Percentiles rank a stretch among this genome's conserved stretches.
Evolutionary conservation across 768 basidiomycete species (phyloP).

Genomic region (Phallus indusiatus): DNA sequence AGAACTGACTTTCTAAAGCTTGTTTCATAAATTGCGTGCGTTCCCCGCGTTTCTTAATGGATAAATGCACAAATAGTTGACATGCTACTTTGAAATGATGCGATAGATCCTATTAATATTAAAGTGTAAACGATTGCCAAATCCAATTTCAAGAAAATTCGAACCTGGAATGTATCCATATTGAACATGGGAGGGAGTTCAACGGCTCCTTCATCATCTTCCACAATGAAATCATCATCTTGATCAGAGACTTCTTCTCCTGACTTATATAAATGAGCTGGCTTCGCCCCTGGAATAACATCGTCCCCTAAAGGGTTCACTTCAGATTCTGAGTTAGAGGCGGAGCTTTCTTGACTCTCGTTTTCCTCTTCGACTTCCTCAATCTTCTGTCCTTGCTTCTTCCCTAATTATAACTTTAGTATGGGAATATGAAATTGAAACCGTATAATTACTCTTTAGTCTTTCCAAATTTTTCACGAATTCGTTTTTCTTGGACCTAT

Average conservation of each 20-base stretch:
- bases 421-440: constrained; percentile 1
- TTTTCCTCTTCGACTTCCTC: constrained; percentile 9
- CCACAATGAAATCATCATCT: constrained; percentile 44
- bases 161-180: constrained; percentile 58
- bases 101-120: constrained; percentile 36
- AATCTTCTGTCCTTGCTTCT: constrained; percentile 30
- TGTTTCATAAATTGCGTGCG: constrained; percentile 47
- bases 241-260: constrained; percentile 21
- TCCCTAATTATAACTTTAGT: constrained; percentile 21
- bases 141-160: not conserved
- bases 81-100: constrained; percentile 84
- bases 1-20: constrained; percentile 38
- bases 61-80: constrained; percentile 79
- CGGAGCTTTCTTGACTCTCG: constrained; percentile 5
- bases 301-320: not conserved
- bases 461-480: constrained; percentile 60
- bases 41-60: constrained; percentile 44
- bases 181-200: constrained; percentile 71
- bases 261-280: constrained; percentile 31
- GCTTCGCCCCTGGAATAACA: constrained; percentile 41
- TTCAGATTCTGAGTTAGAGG: constrained; percentile 14
- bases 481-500: constrained; percentile 44
- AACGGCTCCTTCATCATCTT: constrained; percentile 43
- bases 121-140: not conserved
- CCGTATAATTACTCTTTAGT: constrained; percentile 41